Base-by-base conservation (phyloP, 495 filamentous ascomycete species). In the Aspergillus avenaceus region DNA sequence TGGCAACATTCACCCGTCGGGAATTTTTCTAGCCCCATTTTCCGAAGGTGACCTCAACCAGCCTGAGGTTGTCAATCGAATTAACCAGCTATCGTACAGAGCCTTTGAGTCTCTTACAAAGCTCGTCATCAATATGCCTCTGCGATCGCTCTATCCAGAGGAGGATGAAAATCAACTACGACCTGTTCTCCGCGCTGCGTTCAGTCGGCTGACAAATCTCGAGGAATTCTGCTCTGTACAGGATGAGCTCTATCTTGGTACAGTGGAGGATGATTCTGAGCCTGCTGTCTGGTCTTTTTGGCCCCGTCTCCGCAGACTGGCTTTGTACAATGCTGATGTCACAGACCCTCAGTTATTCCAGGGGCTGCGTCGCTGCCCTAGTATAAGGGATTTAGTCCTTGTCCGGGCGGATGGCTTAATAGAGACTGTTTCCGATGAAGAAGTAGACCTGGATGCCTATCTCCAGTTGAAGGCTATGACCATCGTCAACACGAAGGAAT, bases 381-480 rank as follows among this genome's bases (percentile, higher is more conserved):
- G 49, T n/a, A 26, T 70, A 13, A 63, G 60, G n/a, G 63, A 57
- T 16, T 40, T 73, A 12, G 62, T 71, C 21, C 50, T 71, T 40
- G 60, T 64, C 14, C 63, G 67, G 37, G 59, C 66, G 8, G 53
- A 62, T 29, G 43, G 52, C 5, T 42, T 65, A 13, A 34, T 53
- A 16, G 50, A 41, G 21, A 14, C 18, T 3, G 12, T 41, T n/a
- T n/a, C n/a, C 5, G 38, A 41, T 7, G 38, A 41, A 23, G 22
- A 22, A 19, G n/a, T 31, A 9, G 8, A 31, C n/a, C 8, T 31
- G 9, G 8, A 31, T 9, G 28, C 28, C 28, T 31, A 11, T 31
- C 9, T 13, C n/a, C n/a, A 8, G 2, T 31, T 31, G 28, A 31
- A 13, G n/a, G 9, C 8, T 31, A 2, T 31, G 8, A 31, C 28